These are phyloP conservation scores for Sporothrix sp. DNA, from an alignment of 2,329 filamentous ascomycete genomes.

Conservation along the genomic window DNA sequence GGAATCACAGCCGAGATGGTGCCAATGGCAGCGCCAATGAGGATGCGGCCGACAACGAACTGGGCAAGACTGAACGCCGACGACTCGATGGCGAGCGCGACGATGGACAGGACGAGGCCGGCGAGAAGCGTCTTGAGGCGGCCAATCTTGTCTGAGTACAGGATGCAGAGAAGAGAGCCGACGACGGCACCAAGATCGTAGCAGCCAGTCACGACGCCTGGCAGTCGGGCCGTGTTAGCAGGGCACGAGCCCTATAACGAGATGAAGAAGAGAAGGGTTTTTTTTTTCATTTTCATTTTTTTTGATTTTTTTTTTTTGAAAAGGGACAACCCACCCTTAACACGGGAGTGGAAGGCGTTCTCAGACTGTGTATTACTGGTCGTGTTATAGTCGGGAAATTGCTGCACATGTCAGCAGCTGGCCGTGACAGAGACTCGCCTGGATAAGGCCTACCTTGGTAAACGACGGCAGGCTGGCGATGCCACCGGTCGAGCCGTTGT, in stretches of 20 bases:
- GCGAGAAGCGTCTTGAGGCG: neutral
- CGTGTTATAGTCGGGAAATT: slow-evolving; percentile 5
- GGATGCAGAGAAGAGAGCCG: neutral
- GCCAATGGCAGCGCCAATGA: slow-evolving; percentile 38
- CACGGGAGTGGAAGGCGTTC: neutral
- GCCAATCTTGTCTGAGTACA: slow-evolving; percentile 4
- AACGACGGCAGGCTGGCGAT: slow-evolving; percentile 1
- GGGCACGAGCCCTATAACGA: too few species aligned
- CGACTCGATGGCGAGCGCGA: slow-evolving; percentile 39
- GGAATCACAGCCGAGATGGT: slow-evolving; percentile 38
- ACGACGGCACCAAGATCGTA: slow-evolving; percentile 5
- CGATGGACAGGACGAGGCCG: slow-evolving; percentile 27
- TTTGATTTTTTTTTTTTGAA: too few species aligned
- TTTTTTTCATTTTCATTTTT: too few species aligned
- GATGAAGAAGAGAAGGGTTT: too few species aligned
- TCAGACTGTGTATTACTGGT: neutral
- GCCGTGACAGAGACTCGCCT: too few species aligned
- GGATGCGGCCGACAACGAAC: slow-evolving; percentile 40
- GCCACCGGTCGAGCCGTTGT: slow-evolving; percentile 5
- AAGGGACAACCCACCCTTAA: neutral
- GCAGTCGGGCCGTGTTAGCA: neutral
- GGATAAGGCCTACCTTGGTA: too few species aligned
- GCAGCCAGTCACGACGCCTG: slow-evolving; percentile 4
- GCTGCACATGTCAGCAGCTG: neutral
- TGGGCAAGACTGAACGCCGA: slow-evolving; percentile 37